Base-by-base conservation (phyloP, 202 grass and related monocot genomes). In the Brachypodium distachyon region DNA sequence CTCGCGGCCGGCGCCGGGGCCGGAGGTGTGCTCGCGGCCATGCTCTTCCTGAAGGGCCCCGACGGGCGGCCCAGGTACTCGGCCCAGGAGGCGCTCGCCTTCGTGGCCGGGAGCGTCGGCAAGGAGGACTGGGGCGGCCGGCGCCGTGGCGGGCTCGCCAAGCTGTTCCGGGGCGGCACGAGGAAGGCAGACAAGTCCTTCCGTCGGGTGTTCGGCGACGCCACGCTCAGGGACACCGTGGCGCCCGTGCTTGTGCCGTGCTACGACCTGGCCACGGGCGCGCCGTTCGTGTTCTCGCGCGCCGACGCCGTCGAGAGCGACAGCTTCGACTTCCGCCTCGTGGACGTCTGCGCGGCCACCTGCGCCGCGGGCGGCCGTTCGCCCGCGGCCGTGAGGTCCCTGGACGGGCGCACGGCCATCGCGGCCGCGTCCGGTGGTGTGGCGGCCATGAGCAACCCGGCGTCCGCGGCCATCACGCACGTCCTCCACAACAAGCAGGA, bases 401-500 rank as follows among this genome's bases (percentile, higher is more conserved):
- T 87, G 6, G 78, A 95, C 31, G 83, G 83, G 0, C 11, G 7
- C 34, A 89, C 75, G n/a, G 59, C 81, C 26, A 84, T 90, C 36
- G 64, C 79, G 23, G 91, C 80, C 0, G 84, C 78, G 13, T 90
- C 81, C 7, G 86, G 68, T 4, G 83, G 66, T 0, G 86, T 85
- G 2, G 78, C 83, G 14, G 83, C 26, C 53, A 87, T 95, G 88
- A 60, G 77, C 16, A 95, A 91, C 83, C 92, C 92, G 5, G 81
- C 85, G 3, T 83, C 92, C 3, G 88, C 82, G 1, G 88, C 83
- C 16, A 34, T 91, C 80, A 94, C 92, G 26, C 92, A 94, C 66
- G 88, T 91, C 1, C 86, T 94, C 22, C 86, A 91, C 49, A 94
- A 94, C 80, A 94, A 89, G 72, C 86, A 77, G 48, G 92, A 95